Base-by-base conservation (phyloP, 331 rosid species). In the Phaseolus coccineus region DNA sequence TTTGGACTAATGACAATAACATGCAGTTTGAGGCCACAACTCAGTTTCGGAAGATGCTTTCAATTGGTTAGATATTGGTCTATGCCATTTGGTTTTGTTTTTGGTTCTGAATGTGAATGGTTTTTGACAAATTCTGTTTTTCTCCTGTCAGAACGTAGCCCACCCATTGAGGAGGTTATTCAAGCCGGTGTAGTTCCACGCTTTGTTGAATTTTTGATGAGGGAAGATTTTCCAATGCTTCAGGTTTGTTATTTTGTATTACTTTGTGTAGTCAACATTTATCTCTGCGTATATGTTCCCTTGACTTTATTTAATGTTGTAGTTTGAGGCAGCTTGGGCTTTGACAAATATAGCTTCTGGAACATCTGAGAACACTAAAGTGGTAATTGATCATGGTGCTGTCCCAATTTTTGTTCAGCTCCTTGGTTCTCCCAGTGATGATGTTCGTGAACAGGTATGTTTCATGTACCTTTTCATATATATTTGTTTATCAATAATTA, bases 311-410 rank as follows among this genome's bases (percentile, higher is more conserved):
- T 16, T 22, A 7, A 31, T 72, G 48, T 35, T 88, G 80, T 84
- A 93, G 98, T 91, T 93, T 81, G 98, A 93, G 80, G 97, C 98
- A 9, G 96, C 98, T 44, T 93, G 98, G 98, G 97, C 97, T 77
- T 87, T 93, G 78, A 93, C 98, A 53, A 93, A 93, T 77, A 93
- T 93, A 74, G 98, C 97, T 37, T 93, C 98, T 15, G 98, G 98
- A 80, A 93, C 98, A 30, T 93, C 98, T 47, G 97, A 93, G 74
- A 88, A 93, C 85, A 93, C 98, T 1, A 91, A 85, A 84, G 98
- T 91, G 67, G 97, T 93, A 22, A 93, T 91, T 59, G 96, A 90
- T 67, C 92, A 86, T 0, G 92, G 95, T 28, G 96, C 97, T 82
- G 98, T 91, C 57, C 98, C 98, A 6, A 90, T 91, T 69, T 93